Conservation (phyloP, 2,329 filamentous ascomycete species). For the Aspergillus caelatus region DNA sequence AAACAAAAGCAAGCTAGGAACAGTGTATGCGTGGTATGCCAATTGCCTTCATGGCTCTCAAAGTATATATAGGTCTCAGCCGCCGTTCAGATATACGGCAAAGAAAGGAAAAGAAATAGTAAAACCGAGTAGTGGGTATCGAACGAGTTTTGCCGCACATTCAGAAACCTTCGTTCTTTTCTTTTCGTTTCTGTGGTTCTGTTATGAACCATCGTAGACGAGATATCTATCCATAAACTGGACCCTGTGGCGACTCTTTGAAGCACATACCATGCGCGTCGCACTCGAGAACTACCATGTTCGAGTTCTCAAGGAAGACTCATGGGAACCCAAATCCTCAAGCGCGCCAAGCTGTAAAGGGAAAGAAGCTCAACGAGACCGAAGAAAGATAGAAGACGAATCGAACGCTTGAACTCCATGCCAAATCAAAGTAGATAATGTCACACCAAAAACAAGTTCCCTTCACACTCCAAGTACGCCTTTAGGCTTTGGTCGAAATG, state of each 20-base stretch:
- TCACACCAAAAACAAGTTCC: constrained; percentile 21
- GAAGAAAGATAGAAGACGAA: constrained; percentile 24
- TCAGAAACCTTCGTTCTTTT: constrained; percentile 17
- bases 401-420: constrained; percentile 24
- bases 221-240: background rate
- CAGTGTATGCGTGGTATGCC: background rate
- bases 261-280: background rate
- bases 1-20: background rate
- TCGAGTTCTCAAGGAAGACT: background rate
- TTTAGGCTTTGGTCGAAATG: constrained; percentile 22
- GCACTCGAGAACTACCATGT: background rate
- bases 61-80: background rate
- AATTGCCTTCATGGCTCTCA: background rate
- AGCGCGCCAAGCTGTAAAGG: constrained; percentile 16
- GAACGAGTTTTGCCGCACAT: constrained; percentile 27
- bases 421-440: constrained; percentile 31
- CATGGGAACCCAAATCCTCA: background rate
- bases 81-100: background rate
- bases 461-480: constrained; percentile 34
- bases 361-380: constrained; percentile 14
- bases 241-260: background rate
- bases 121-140: constrained; percentile 34
- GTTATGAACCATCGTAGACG: constrained; percentile 4
- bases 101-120: background rate
- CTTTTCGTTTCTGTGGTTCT: constrained; percentile 10